Evolutionary conservation across 331 rosid species (phyloP).

Genomic region (Quercus phellos): DNA sequence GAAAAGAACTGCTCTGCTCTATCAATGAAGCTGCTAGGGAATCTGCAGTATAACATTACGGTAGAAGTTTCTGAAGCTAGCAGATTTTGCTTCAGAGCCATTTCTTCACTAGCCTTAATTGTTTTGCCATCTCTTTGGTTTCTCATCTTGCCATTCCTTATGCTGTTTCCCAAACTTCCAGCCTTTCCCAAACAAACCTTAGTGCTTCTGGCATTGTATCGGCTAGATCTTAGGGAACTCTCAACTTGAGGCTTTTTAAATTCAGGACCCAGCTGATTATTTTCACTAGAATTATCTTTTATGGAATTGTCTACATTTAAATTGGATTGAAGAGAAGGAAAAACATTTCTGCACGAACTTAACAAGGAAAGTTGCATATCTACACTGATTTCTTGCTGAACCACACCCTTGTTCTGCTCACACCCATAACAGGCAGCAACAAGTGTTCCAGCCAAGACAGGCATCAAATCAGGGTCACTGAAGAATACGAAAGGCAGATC

Average conservation of each 20-base stretch:
- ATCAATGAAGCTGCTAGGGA: slow-evolving; percentile 66
- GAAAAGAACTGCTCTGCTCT: slow-evolving; percentile 82
- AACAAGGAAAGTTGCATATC: slow-evolving; percentile 90
- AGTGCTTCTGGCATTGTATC: slow-evolving; percentile 47
- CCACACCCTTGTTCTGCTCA: slow-evolving; percentile 85
- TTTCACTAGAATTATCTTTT: slow-evolving; percentile 50
- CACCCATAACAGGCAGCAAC: slow-evolving; percentile 89
- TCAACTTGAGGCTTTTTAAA: slow-evolving; percentile 43
- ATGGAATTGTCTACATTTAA: slow-evolving; percentile 40
- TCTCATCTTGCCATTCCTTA: slow-evolving; percentile 52
- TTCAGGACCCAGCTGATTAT: slow-evolving; percentile 40
- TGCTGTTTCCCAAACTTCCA: slow-evolving; percentile 47
- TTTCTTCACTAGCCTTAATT: slow-evolving; percentile 55
- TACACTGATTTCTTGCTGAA: slow-evolving; percentile 85
- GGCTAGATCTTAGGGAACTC: slow-evolving; percentile 33
- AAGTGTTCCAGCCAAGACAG: slow-evolving; percentile 74
- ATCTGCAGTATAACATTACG: slow-evolving; percentile 66
- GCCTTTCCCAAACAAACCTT: slow-evolving; percentile 45
- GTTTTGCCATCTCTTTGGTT: slow-evolving; percentile 57
- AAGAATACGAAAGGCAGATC: slow-evolving; percentile 93
- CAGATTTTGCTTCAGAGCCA: slow-evolving; percentile 43
- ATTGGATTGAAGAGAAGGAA: slow-evolving; percentile 37
- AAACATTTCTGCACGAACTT: slow-evolving; percentile 62
- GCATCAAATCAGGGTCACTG: slow-evolving; percentile 98
- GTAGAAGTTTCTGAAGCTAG: slow-evolving; percentile 46